Evolutionary conservation across 1,284 basidiomycete genomes (phyloP), one percentile per base, ranked within the genome.

Genomic region (Irpex rosettiformis): DNA sequence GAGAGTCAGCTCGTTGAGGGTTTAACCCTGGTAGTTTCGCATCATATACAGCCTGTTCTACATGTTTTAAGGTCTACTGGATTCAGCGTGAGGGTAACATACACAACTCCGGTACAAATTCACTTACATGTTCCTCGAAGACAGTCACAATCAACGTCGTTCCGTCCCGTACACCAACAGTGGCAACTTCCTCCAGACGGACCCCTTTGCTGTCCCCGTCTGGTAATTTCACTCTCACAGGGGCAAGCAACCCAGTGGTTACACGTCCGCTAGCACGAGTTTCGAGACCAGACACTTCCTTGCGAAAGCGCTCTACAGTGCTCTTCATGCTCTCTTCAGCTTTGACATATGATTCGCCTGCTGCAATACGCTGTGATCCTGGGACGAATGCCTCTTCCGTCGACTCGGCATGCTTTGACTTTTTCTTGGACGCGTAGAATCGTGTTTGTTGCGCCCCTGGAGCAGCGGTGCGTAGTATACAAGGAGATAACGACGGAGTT

Each of bases 161-260:
- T 0, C 91, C 90, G 56, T 93, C 89, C 60, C 85, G 78, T 48
- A 93, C 84, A 10, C 91, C 90, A 30, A 93, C 81, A 0, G 89
- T 91, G 1, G 90, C 86, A 18, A 92, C 69, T 56, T 90, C 86
- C 45, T 89, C 85, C 40, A 93, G 70, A 45, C 72, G 75, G 52
- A 78, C 69, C 22, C 61, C 64, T 18, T 61, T 58, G n/a, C 62
- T 57, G 37, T 69, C 64, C 28, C 60, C 48, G 24, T 69, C 73
- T 0, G 81, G 77, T 4, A 83, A 64, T 58, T 75, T 75, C 29
- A 93, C 84, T 25, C 81, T 78, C 11, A 93, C 88, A 0, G 86
- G 81, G n/a, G 83, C 75, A 47, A 93, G 78, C 60, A 93, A 64
- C 2, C 79, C 79, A 4, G 90, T 88, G 0, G 86, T 89, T 59